Conservation (phyloP, 2,329 filamentous ascomycete species). For the Aspergillus texensis region DNA sequence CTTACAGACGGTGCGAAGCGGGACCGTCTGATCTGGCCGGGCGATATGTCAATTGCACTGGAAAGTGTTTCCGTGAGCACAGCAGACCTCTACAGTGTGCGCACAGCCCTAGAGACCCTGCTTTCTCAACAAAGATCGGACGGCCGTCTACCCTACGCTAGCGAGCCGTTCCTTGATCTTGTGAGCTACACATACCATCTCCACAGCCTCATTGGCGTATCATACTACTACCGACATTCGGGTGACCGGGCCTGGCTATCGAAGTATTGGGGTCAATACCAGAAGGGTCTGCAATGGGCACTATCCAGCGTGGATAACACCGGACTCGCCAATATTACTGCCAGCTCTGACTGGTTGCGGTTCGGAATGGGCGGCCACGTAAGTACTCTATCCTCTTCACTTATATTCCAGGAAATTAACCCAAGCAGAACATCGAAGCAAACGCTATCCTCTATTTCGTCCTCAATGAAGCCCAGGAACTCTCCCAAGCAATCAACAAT, state of each 20-base stretch:
- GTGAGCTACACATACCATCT: constrained; percentile 60
- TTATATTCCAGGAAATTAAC: neutral
- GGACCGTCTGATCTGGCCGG: constrained; percentile 58
- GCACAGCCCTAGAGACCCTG: constrained; percentile 53
- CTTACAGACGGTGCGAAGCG: constrained; percentile 46
- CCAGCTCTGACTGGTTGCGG: constrained; percentile 50
- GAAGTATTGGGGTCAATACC: constrained; percentile 48
- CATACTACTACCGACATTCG: constrained; percentile 50
- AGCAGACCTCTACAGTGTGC: constrained; percentile 54
- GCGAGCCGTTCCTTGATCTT: constrained; percentile 44
- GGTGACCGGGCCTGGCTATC: constrained; percentile 44
- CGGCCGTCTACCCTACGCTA: constrained; percentile 56
- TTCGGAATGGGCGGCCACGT: constrained; percentile 55
- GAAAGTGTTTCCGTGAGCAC: constrained; percentile 59
- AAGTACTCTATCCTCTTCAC: constrained; percentile 4
- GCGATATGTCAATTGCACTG: constrained; percentile 62
- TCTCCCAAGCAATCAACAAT: constrained; percentile 27
- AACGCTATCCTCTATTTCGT: constrained; percentile 50
- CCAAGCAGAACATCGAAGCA: constrained; percentile 32
- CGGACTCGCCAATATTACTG: constrained; percentile 51
- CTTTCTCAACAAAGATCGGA: constrained; percentile 50
- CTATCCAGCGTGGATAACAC: constrained; percentile 46
- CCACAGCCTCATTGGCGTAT: constrained; percentile 50
- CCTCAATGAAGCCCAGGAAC: constrained; percentile 25
- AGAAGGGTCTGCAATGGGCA: constrained; percentile 48